phyloP scores from a whole-genome alignment of 148 eudicot species.

The Drosera capensis region DNA sequence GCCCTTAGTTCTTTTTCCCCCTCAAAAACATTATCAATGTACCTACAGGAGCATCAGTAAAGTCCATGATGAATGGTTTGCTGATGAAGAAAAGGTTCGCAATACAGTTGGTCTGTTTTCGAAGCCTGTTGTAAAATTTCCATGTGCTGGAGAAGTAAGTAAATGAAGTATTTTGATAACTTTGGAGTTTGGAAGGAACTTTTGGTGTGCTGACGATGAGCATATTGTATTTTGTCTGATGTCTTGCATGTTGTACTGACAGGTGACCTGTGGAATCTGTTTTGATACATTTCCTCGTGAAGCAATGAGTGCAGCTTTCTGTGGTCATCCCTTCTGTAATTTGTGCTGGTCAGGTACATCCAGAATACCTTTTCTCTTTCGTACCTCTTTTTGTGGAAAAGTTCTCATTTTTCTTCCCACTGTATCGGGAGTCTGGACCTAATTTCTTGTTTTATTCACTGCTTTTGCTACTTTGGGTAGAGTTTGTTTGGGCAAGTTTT shows the following conservation, averaged over 20 bases:
- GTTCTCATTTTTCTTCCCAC: no score
- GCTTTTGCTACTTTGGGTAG: no score
- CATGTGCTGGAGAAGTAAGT: constrained; percentile 41
- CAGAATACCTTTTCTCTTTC: no score
- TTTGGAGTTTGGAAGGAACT: no score
- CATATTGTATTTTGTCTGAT: no score
- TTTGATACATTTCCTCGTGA: constrained; percentile 47
- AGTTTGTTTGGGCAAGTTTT: no score
- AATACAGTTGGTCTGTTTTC: constrained; percentile 54
- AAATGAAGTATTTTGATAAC: not conserved
- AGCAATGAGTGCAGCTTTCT: constrained; percentile 49
- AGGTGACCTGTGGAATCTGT: constrained; percentile 82
- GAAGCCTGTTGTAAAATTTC: constrained; percentile 25
- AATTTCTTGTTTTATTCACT: no score
- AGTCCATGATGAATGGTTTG: constrained; percentile 91
- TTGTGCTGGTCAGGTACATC: constrained; percentile 71
- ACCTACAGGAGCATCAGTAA: constrained; percentile 65
- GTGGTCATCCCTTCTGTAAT: constrained; percentile 77
- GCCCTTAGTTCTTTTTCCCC: not conserved
- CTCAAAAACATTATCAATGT: constrained; percentile 9
- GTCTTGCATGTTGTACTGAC: constrained; percentile 4
- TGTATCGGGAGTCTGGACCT: no score
- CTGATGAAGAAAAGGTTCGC: constrained; percentile 74
- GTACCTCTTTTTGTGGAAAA: no score
- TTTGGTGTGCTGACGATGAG: no score